phyloP scores from a whole-genome alignment of 169 alveolate genomes.

The Plasmodium malariae region DNA sequence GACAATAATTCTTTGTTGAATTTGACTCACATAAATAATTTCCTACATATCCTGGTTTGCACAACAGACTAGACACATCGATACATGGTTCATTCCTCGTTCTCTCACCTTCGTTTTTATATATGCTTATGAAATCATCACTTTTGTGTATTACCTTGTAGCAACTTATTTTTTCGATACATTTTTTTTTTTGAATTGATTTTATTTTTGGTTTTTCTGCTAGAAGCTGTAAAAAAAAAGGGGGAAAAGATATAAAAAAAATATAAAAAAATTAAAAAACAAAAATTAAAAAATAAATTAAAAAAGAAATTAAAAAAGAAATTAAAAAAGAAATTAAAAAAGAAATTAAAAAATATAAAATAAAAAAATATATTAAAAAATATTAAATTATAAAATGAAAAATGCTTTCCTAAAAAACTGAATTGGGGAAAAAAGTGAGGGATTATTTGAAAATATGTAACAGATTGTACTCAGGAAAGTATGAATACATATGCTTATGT shows the following conservation, averaged over 20 bases:
- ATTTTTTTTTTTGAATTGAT: conserved; percentile 29
- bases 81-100: not conserved
- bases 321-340: too few species aligned
- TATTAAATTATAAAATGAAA: too few species aligned
- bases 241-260: not conserved
- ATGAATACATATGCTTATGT: not conserved
- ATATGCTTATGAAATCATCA: conserved; percentile 35
- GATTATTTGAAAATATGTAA: too few species aligned
- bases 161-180: conserved; percentile 17
- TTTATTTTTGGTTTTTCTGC: conserved; percentile 6
- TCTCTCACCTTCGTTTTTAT: conserved; percentile 14
- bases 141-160: conserved; percentile 45
- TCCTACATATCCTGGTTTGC: conserved; percentile 71
- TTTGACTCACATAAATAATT: conserved; percentile 38
- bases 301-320: too few species aligned
- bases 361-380: too few species aligned
- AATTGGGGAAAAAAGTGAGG: too few species aligned
- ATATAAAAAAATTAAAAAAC: too few species aligned
- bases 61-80: conserved; percentile 50
- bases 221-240: not conserved
- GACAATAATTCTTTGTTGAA: conserved; percentile 11
- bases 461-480: too few species aligned
- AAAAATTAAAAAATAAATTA: too few species aligned
- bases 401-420: too few species aligned
- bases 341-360: too few species aligned